A percentile compares a stretch with the other conserved stretches of the same genome.
These are phyloP conservation scores for Mollisia scopiformis DNA, from an alignment of 2,329 filamentous ascomycete genomes.

Conservation along the genomic window DNA sequence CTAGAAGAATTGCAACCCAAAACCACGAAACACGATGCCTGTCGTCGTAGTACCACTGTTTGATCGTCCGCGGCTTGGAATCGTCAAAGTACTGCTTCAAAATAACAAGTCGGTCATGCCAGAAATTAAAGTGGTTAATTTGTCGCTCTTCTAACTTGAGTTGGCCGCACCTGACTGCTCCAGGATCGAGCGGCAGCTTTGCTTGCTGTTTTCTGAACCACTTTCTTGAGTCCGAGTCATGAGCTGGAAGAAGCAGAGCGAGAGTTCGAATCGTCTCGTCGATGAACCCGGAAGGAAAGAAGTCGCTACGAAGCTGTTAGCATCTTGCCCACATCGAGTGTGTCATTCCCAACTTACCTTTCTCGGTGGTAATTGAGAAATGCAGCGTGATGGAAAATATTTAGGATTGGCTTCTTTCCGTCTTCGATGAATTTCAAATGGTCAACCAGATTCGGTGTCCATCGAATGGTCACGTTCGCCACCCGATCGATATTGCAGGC, in stretches of 20 bases:
- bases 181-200: neutral
- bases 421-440: slow-evolving; percentile 44
- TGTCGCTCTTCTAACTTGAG: slow-evolving; percentile 38
- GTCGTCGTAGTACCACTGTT: slow-evolving; percentile 47
- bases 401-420: slow-evolving; percentile 32
- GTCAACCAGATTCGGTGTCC: slow-evolving; percentile 44
- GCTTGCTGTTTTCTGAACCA: neutral
- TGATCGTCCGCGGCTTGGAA: slow-evolving; percentile 37
- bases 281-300: slow-evolving; percentile 4
- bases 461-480: slow-evolving; percentile 39
- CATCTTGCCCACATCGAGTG: neutral
- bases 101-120: slow-evolving; percentile 46
- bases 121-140: slow-evolving; percentile 41
- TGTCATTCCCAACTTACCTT: neutral
- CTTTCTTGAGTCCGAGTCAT: neutral
- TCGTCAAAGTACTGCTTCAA: slow-evolving; percentile 48
- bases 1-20: neutral
- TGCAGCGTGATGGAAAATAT: slow-evolving; percentile 5
- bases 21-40: slow-evolving; percentile 39
- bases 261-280: slow-evolving; percentile 40
- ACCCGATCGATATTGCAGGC: slow-evolving; percentile 34
- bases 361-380: slow-evolving; percentile 2
- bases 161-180: slow-evolving; percentile 29
- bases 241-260: slow-evolving; percentile 39
- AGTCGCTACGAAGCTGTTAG: neutral